Percentiles rank a stretch among this genome's conserved stretches.
Conservation (phyloP, 169 alveolate genomes). For the Babesia bovis region DNA sequence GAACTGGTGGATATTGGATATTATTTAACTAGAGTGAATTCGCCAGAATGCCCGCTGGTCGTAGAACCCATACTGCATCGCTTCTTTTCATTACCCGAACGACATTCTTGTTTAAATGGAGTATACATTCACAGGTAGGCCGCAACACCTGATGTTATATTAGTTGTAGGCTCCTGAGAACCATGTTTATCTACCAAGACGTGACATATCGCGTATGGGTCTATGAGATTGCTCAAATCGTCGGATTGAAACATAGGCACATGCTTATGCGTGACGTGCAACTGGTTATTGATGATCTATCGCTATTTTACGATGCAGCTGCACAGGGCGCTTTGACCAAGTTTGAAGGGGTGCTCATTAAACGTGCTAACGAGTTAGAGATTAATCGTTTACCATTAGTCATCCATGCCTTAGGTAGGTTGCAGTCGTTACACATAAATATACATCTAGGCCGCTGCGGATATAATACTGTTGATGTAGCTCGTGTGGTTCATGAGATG, state of each 20-base stretch:
- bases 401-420: conserved; percentile 69
- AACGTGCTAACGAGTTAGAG: conserved; percentile 72
- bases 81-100: conserved; percentile 63
- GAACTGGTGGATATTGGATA: conserved; percentile 64
- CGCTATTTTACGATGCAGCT: conserved; percentile 76
- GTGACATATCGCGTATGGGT: conserved; percentile 78
- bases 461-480: conserved; percentile 67
- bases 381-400: conserved; percentile 71
- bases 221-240: conserved; percentile 72
- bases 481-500: conserved; percentile 61
- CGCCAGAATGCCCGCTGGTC: conserved; percentile 30
- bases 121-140: conserved; percentile 59
- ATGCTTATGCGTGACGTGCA: conserved; percentile 78
- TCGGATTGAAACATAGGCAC: conserved; percentile 71
- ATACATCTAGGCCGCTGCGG: conserved; percentile 67
- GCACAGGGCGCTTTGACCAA: conserved; percentile 69
- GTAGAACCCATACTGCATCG: conserved; percentile 64
- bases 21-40: conserved; percentile 53
- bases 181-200: conserved; percentile 76
- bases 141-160: not conserved
- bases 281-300: conserved; percentile 75
- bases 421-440: not conserved
- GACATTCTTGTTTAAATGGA: conserved; percentile 65
- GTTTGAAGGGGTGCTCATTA: conserved; percentile 65
- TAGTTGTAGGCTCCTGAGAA: conserved; percentile 64